Evolutionary conservation across 208 protist genomes (phyloP).

Genomic region (Wallacemonas sp.): DNA sequence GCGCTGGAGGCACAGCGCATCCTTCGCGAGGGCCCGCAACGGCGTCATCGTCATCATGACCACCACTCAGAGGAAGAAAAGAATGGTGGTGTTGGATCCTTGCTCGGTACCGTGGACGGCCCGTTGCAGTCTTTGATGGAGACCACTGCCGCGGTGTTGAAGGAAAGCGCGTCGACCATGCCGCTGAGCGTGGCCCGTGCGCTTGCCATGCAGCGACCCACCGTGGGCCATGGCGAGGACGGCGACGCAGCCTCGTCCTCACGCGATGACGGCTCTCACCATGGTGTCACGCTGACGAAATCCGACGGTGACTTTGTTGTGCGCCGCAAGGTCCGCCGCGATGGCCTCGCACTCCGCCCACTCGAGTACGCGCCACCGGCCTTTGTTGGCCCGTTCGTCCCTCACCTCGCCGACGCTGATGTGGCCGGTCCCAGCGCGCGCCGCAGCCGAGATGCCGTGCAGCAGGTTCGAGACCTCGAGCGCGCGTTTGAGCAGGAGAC

Average conservation of each 20-base stretch:
- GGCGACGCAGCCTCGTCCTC: no score
- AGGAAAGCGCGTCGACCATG: background rate
- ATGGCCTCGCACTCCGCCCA: background rate
- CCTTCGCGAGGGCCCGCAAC: constrained; percentile 22
- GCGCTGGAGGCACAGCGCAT: constrained; percentile 37
- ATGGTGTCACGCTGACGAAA: no score
- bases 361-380: constrained; percentile 11
- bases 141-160: no score
- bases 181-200: background rate
- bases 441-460: background rate
- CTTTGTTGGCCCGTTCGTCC: background rate
- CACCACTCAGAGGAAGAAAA: background rate
- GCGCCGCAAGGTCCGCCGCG: no score
- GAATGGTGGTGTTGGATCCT: background rate
- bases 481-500: background rate
- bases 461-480: background rate
- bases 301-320: no score
- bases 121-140: background rate
- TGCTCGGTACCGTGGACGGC: background rate
- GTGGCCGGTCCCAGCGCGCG: no score
- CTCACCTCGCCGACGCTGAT: background rate
- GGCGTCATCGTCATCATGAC: constrained; percentile 13
- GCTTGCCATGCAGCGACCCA: background rate
- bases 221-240: background rate
- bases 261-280: no score